Conservation (phyloP, 2,329 filamentous ascomycete species). For the Huntiella bhutanensis region DNA sequence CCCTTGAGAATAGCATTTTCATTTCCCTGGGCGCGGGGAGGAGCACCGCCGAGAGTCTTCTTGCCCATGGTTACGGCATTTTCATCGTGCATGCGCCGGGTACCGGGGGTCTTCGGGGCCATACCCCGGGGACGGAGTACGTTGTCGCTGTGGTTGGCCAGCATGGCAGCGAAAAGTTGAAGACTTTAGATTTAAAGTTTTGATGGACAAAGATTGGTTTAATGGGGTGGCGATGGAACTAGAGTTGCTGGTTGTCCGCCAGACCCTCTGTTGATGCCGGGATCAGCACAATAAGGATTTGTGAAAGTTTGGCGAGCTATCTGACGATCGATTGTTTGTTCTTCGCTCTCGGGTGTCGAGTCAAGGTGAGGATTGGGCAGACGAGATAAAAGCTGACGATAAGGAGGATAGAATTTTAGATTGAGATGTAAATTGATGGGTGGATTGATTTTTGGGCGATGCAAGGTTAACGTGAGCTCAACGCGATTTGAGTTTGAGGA, state of each 20-base stretch:
- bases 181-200: not conserved
- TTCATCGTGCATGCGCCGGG: conserved; percentile 62
- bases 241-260: not conserved
- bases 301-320: no score
- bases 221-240: not conserved
- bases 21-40: conserved; percentile 4
- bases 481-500: no score
- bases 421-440: no score
- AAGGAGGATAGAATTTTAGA: no score
- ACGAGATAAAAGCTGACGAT: no score
- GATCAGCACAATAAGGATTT: no score
- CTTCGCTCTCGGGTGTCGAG: no score
- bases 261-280: no score
- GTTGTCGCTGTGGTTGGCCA: conserved; percentile 63
- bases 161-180: conserved; percentile 31
- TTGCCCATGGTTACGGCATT: conserved; percentile 32
- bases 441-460: no score
- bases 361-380: no score
- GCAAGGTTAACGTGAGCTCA: no score
- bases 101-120: conserved; percentile 61
- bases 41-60: conserved; percentile 6
- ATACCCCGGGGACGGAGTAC: conserved; percentile 29
- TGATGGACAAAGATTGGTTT: not conserved
- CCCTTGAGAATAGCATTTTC: conserved; percentile 8
- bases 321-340: no score